A percentile compares a stretch with the other conserved stretches of the same genome.
Conservation (phyloP, 768 basidiomycete species). For the Boletales sp. region DNA sequence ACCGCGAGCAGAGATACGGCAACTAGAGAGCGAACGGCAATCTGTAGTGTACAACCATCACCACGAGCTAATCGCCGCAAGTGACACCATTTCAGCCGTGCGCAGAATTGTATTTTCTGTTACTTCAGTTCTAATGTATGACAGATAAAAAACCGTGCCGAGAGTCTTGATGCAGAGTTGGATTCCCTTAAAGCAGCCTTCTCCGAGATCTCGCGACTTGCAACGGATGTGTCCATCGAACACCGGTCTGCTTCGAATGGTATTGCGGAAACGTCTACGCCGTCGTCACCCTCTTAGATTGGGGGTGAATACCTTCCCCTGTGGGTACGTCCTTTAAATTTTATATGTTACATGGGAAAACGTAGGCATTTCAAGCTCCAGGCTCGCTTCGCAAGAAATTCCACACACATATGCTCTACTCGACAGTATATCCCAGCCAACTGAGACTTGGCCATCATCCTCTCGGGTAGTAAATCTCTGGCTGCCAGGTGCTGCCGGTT, state of each 20-base stretch:
- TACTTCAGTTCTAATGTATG: slow-evolving; percentile 1
- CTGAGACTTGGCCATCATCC: slow-evolving; percentile 2
- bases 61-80: slow-evolving; percentile 91
- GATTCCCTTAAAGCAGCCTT: slow-evolving; percentile 79
- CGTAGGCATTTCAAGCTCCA: slow-evolving; percentile 6
- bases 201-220: slow-evolving; percentile 80
- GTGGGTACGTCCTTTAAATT: slow-evolving; percentile 3
- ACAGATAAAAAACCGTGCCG: slow-evolving; percentile 86
- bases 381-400: slow-evolving; percentile 11
- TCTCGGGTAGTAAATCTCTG: slow-evolving; percentile 36
- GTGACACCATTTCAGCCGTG: slow-evolving; percentile 86
- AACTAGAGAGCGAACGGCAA: slow-evolving; percentile 85
- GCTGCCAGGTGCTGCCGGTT: slow-evolving; percentile 42
- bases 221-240: slow-evolving; percentile 62
- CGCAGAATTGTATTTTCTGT: slow-evolving; percentile 18
- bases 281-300: background rate
- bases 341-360: background rate
- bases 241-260: slow-evolving; percentile 3
- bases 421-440: background rate
- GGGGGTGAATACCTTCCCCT: background rate
- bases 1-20: slow-evolving; percentile 64
- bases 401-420: slow-evolving; percentile 6
- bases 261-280: background rate
- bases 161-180: slow-evolving; percentile 79
- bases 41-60: slow-evolving; percentile 94